These are phyloP conservation scores for Eucalyptus cladocalyx DNA, from an alignment of 345 rosid genomes.

Conservation along the genomic window DNA sequence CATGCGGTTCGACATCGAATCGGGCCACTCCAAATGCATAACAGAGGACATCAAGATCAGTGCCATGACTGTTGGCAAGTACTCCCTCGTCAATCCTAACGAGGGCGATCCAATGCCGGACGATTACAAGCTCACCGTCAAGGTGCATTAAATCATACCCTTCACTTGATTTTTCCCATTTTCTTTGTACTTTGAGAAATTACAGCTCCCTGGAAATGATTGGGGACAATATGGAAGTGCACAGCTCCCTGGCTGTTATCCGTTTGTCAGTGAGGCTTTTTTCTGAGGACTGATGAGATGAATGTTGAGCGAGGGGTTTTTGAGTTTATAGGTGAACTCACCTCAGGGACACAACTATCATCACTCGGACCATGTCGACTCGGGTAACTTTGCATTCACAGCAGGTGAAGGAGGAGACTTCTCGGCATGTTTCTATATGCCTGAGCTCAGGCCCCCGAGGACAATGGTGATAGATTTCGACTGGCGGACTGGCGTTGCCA, in stretches of 20 bases:
- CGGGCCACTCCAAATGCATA: constrained; percentile 62
- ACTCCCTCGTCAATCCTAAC: constrained; percentile 39
- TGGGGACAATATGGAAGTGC: neutral
- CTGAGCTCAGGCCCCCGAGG: constrained; percentile 12
- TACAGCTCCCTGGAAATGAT: neutral
- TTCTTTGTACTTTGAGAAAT: neutral
- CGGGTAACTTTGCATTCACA: constrained; percentile 64
- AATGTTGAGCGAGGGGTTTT: neutral
- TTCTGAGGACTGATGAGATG: neutral
- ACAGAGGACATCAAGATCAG: constrained; percentile 64
- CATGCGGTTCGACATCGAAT: constrained; percentile 50
- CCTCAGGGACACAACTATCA: constrained; percentile 49
- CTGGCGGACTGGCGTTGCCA: constrained; percentile 65
- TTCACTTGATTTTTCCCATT: neutral
- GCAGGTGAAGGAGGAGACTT: constrained; percentile 58
- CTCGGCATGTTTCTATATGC: constrained; percentile 48
- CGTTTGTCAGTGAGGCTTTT: neutral
- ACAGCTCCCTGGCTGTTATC: neutral
- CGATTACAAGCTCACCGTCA: constrained; percentile 41
- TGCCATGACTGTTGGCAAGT: constrained; percentile 57
- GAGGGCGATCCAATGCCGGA: constrained; percentile 47
- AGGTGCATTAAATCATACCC: constrained; percentile 7
- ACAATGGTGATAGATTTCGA: constrained; percentile 50
- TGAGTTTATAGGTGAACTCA: constrained; percentile 38
- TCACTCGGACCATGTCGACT: constrained; percentile 36